phyloP scores from a whole-genome alignment of 2,329 filamentous ascomycete species.

The Cladophialophora exuberans region DNA sequence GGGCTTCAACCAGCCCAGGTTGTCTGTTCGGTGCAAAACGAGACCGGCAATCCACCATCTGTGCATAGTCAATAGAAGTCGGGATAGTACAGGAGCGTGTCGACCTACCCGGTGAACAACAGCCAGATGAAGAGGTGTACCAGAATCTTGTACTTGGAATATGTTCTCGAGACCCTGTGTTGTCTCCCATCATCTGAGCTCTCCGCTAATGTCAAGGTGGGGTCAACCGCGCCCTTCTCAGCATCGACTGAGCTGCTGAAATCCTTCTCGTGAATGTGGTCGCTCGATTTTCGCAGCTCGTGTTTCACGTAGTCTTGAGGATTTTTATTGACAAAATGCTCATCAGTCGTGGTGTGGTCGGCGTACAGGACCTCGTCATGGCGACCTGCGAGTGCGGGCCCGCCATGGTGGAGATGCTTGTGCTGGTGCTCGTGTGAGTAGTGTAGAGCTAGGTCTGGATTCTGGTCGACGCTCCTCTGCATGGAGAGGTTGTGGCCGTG shows the following conservation, averaged over 20 bases:
- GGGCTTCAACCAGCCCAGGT: conserved; percentile 80
- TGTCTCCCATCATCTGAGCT: conserved; percentile 40
- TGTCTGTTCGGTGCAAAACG: conserved; percentile 71
- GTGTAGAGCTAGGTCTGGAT: conserved; percentile 43
- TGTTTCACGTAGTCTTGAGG: conserved; percentile 49
- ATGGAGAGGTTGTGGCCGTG: conserved; percentile 33
- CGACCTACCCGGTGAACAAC: conserved; percentile 30
- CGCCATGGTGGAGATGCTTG: conserved; percentile 44
- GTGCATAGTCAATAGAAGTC: neutral
- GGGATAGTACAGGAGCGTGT: neutral
- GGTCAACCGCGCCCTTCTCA: conserved; percentile 46
- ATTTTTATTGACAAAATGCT: conserved; percentile 41
- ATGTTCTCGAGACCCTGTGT: conserved; percentile 44
- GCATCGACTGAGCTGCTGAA: conserved; percentile 38
- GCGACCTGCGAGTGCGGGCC: conserved; percentile 41
- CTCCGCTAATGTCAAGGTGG: conserved; percentile 34
- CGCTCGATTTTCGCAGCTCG: conserved; percentile 32
- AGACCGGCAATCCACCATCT: conserved; percentile 77
- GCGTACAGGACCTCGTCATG: conserved; percentile 55
- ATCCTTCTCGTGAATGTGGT: conserved; percentile 34
- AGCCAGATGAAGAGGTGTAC: conserved; percentile 46
- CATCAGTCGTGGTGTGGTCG: conserved; percentile 45
- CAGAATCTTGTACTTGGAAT: conserved; percentile 51
- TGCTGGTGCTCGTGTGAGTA: conserved; percentile 45
- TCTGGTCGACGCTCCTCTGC: conserved; percentile 30